A percentile compares a stretch with the other conserved stretches of the same genome.
Conservation (phyloP, 164 flowering plant species). For the Brasenia schreberi region DNA sequence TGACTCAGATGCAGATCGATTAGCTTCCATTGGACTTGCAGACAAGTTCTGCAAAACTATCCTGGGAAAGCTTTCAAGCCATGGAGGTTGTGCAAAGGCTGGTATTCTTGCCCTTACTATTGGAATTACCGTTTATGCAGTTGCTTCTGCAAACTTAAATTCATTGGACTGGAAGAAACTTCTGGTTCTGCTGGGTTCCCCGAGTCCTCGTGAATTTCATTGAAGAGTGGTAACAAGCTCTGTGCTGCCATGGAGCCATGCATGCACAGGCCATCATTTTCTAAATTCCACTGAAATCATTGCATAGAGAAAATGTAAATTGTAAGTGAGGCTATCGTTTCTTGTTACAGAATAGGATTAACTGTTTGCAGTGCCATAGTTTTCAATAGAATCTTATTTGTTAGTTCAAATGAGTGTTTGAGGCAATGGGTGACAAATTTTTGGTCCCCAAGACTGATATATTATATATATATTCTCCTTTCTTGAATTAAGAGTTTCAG, state of each 20-base stretch:
- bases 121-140: slow-evolving; percentile 40
- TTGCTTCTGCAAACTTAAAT: slow-evolving; percentile 3
- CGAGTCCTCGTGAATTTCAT: not conserved
- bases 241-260: not conserved
- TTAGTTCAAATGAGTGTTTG: not conserved
- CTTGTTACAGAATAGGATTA: not conserved
- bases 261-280: not conserved
- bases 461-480: not conserved
- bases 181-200: not conserved
- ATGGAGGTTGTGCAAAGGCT: slow-evolving; percentile 35
- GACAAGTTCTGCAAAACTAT: slow-evolving; percentile 66
- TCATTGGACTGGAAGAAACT: slow-evolving; percentile 2
- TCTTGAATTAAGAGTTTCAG: not conserved
- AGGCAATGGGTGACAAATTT: not conserved
- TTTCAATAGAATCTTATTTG: not conserved
- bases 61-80: slow-evolving; percentile 26
- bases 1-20: slow-evolving; percentile 17
- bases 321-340: not conserved
- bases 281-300: not conserved
- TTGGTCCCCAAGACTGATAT: not conserved
- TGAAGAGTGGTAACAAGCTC: not conserved
- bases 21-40: slow-evolving; percentile 36
- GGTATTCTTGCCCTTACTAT: slow-evolving; percentile 14
- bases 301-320: not conserved
- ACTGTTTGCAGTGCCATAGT: not conserved